These are phyloP conservation scores for Paramecium sonneborni DNA, from an alignment of 73 alveolate genomes.

Conservation along the genomic window DNA sequence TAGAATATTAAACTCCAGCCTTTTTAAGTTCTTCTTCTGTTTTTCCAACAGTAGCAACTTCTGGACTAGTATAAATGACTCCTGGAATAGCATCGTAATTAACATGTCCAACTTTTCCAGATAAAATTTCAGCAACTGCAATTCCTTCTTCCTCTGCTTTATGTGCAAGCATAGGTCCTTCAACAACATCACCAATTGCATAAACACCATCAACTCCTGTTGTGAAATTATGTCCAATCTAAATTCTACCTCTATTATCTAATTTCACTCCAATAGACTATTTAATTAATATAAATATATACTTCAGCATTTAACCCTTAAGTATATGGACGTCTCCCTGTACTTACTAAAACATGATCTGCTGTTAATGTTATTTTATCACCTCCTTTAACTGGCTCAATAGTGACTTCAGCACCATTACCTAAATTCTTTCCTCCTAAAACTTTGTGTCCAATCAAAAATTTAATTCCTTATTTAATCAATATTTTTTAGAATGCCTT, in stretches of 20 bases:
- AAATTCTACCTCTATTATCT: conserved; percentile 78
- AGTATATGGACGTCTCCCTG: conserved; percentile 94
- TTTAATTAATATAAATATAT: not conserved
- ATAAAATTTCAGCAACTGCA: conserved; percentile 85
- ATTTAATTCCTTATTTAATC: conserved; percentile 90
- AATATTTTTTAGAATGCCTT: conserved; percentile 84
- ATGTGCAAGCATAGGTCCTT: conserved; percentile 97
- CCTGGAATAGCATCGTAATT: conserved; percentile 92
- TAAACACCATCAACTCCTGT: conserved; percentile 72
- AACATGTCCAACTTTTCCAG: conserved; percentile 89
- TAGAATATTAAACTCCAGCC: conserved; percentile 79
- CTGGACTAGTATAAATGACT: conserved; percentile 92
- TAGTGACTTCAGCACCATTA: conserved; percentile 72
- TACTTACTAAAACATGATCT: conserved; percentile 83
- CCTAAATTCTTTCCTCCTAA: conserved; percentile 78
- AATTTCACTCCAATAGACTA: conserved; percentile 71
- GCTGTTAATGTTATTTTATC: conserved; percentile 72
- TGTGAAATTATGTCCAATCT: conserved; percentile 63
- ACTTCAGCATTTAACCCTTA: conserved; percentile 79
- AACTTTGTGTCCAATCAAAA: conserved; percentile 89
- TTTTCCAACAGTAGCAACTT: conserved; percentile 95
- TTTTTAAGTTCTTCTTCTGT: conserved; percentile 91
- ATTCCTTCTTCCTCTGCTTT: conserved; percentile 97
- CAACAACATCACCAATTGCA: conserved; percentile 91
- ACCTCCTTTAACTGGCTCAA: conserved; percentile 84